These are phyloP conservation scores for Gossypium schwendimanii DNA, from an alignment of 441 rosid genomes.

Conservation along the genomic window DNA sequence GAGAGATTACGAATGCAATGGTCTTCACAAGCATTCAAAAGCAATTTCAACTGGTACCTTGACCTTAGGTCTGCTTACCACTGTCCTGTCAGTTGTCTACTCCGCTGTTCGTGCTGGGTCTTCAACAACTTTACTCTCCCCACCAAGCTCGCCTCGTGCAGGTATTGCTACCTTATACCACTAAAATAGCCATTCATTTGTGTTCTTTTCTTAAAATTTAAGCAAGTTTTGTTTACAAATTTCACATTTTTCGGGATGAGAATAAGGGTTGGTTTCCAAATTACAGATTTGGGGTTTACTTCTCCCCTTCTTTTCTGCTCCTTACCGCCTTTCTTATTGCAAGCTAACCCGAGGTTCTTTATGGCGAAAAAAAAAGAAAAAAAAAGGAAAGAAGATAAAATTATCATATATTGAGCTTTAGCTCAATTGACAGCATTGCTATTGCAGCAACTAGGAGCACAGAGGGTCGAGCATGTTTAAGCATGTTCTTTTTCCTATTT, in stretches of 20 bases:
- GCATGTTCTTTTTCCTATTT: no score
- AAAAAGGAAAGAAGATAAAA: not conserved
- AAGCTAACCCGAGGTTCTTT: not conserved
- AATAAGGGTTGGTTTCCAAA: not conserved
- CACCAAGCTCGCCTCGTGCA: conserved; percentile 84
- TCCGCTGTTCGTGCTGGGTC: conserved; percentile 97
- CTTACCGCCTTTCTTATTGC: not conserved
- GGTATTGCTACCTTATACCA: conserved; percentile 30
- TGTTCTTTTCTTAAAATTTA: not conserved
- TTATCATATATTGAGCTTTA: not conserved
- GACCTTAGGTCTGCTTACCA: conserved; percentile 70
- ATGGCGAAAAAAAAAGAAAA: not conserved
- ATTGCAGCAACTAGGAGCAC: no score
- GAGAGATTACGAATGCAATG: conserved; percentile 75
- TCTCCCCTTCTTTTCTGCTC: not conserved
- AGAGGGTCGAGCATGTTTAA: no score
- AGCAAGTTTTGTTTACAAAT: not conserved
- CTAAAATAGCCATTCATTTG: not conserved
- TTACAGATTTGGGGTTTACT: no score
- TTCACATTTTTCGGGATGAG: not conserved
- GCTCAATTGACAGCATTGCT: no score
- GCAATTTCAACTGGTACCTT: conserved; percentile 76
- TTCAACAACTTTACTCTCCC: conserved; percentile 64
- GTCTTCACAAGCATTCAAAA: conserved; percentile 74
- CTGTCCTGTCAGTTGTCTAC: conserved; percentile 78